These are phyloP conservation scores for Xylariaceae sp. DNA, from an alignment of 2,329 filamentous ascomycete genomes.

Conservation along the genomic window DNA sequence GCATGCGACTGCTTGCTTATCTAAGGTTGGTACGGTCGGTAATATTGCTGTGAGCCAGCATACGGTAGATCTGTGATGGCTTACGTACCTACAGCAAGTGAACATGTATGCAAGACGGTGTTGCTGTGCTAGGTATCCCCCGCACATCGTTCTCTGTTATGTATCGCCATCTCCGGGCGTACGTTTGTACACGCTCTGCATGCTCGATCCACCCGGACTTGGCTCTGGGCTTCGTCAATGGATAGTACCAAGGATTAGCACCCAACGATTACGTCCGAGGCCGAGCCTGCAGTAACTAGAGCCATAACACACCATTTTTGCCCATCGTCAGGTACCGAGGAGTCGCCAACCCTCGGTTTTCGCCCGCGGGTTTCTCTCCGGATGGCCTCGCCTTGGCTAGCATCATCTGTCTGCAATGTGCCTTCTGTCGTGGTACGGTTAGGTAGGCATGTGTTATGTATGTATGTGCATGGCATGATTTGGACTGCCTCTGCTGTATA, in stretches of 20 bases:
- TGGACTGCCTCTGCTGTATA: neutral
- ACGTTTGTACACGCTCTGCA: neutral
- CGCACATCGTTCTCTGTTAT: neutral
- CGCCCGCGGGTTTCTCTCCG: conserved; percentile 17
- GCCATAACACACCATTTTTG: conserved; percentile 20
- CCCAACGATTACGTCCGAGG: conserved; percentile 20
- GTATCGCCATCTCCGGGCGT: neutral
- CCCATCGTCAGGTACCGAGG: conserved; percentile 19
- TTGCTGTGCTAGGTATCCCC: neutral
- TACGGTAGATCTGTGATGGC: neutral
- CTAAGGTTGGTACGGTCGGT: neutral
- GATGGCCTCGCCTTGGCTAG: conserved; percentile 14
- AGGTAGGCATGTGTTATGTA: neutral
- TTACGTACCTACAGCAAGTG: neutral
- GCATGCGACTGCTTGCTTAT: neutral
- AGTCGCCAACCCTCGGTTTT: conserved; percentile 14
- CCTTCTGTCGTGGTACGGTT: conserved; percentile 7
- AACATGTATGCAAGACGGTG: neutral
- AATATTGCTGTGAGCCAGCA: neutral
- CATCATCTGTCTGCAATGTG: conserved; percentile 9
- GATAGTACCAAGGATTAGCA: conserved; percentile 12
- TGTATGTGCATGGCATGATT: conserved; percentile 3
- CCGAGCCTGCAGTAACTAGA: conserved; percentile 13
- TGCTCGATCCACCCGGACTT: conserved; percentile 10
- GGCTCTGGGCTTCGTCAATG: conserved; percentile 12